Evolutionary conservation across 208 protist species (phyloP), one percentile per base, ranked within the genome.

Genomic region (Balamuthia mandrillaris): DNA sequence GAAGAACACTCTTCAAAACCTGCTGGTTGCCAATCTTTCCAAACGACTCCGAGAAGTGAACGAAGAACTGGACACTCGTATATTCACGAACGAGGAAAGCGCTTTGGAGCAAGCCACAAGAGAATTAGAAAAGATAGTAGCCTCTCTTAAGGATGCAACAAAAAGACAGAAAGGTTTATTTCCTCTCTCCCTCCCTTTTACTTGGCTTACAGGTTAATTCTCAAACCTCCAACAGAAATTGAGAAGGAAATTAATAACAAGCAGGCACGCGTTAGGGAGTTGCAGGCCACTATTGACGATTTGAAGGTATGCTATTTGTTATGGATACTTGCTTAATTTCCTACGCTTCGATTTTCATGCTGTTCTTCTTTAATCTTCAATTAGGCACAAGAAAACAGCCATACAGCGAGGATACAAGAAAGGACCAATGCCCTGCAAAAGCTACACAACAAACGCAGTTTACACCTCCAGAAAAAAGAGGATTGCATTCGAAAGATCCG

Each of bases 401-500:
- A 74, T 42, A 42, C 65, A 5, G 41, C 41, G 16, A 14, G 51
- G 39, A 31, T 74, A 24, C 65, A 74, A 42, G 24, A 18, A 18
- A 39, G 78, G 45, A 39, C 63, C 21, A 65, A 85, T 42, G 37
- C 24, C 42, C 44, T 90, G 78, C 89, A 94, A 81, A 60, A 35
- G 31, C 37, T 92, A 3, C 52, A 91, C 33, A 89, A 84, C 60
- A 77, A 89, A 72, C 84, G 82, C n/a, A 78, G n/a, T 10, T 18
- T 86, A 29, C 41, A 92, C 10, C 29, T 84, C 3, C 24, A 88
- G 52, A 92, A 94, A 21, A 87, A 91, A 27, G 96, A 98, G 35
- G 95, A 98, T 44, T 89, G 91, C 35, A 72, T 91, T 27, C 75
- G 93, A 29, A 96, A 98, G 89, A 96, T 99, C 37, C 91, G 94